Evolutionary conservation across 768 basidiomycete genomes (phyloP).

Genomic region (Pisolithus marmoratus): DNA sequence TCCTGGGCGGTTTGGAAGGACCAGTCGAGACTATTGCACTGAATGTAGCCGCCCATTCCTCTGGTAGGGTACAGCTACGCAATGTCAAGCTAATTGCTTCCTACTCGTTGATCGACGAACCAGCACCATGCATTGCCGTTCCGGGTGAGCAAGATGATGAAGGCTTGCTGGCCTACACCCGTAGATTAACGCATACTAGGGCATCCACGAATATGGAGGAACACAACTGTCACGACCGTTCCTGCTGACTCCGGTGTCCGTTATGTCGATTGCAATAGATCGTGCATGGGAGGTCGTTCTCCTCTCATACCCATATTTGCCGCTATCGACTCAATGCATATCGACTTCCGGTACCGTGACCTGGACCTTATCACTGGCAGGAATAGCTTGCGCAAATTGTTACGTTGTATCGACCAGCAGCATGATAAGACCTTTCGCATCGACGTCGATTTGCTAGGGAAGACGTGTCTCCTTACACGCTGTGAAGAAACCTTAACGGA

Average conservation of each 20-base stretch:
- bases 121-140: conserved; percentile 44
- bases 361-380: conserved; percentile 55
- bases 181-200: conserved; percentile 31
- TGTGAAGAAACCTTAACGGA: conserved; percentile 36
- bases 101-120: conserved; percentile 46
- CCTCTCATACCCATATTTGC: conserved; percentile 52
- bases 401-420: conserved; percentile 39
- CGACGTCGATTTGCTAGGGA: conserved; percentile 58
- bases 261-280: conserved; percentile 58
- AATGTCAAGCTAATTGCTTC: conserved; percentile 43
- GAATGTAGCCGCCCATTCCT: conserved; percentile 8
- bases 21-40: conserved; percentile 12
- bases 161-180: not conserved
- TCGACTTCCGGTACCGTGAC: conserved; percentile 23
- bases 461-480: conserved; percentile 56
- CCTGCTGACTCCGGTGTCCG: conserved; percentile 45
- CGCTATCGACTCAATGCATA: conserved; percentile 43
- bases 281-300: conserved; percentile 32
- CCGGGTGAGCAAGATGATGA: conserved; percentile 33
- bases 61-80: conserved; percentile 22
- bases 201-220: conserved; percentile 53
- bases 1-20: conserved; percentile 18
- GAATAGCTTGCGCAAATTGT: conserved; percentile 58
- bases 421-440: conserved; percentile 54
- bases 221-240: conserved; percentile 47